Base-by-base conservation (phyloP, 2,329 filamentous ascomycete species). In the Ophiostoma ulmi region DNA sequence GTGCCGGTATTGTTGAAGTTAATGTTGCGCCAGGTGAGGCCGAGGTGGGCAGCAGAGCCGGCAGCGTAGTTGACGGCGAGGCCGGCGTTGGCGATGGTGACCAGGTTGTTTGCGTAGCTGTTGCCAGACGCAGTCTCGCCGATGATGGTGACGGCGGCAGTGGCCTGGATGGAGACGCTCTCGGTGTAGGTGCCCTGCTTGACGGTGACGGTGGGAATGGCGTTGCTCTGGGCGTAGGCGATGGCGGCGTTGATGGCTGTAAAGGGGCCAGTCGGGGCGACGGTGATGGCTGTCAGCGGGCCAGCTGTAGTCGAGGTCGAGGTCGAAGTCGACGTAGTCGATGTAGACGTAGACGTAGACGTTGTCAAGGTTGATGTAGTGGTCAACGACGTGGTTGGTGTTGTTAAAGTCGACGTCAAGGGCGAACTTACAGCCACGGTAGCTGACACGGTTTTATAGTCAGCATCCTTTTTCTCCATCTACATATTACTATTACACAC, bases 121-220 rank as follows among this genome's bases (percentile, higher is more conserved):
- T 10, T 31, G 39, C 41, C 31, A 22, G 41, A 35, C 5, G 41
- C 20, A 17, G 66, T 68, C 44, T 44, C 66, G 17, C 66, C 66
- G 17, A 68, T 10, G 7, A 68, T 48, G 35, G 66, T 68, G n/a
- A 68, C 66, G 35, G 66, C 48, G 1, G 66, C 66, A 4, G 66
- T 68, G 66, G 39, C 66, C 22, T 44, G 44, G 5, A 84, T 77
- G 0, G 77, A 77, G 35, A 84, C 75, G 7, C 78, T 76, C 70
- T 84, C 81, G 7, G 78, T 78, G 71, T 84, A 84, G 0, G 80
- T 83, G 17, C 82, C 83, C 1, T 81, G 78, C 5, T 80, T 77
- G 22, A 84, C 77, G 14, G 80, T 78, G 1, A 84, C 81, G 0
- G 82, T 83, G 1, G 82, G 78, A 31, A 81, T 77, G 1, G 76